These are phyloP conservation scores for Suhomyces xylopsoci DNA, from an alignment of 805 yeast genomes.

Conservation along the genomic window DNA sequence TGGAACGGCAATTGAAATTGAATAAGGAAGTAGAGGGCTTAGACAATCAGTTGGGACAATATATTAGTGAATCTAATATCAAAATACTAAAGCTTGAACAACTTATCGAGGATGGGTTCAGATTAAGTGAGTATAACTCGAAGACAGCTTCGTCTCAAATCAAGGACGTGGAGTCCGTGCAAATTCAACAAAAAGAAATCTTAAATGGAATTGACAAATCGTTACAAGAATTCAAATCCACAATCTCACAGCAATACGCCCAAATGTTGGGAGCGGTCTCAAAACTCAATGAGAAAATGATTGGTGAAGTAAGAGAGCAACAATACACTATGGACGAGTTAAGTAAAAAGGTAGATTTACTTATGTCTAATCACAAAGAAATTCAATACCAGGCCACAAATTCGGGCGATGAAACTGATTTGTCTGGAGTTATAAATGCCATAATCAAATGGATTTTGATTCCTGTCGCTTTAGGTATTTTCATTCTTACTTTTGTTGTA, in stretches of 20 bases:
- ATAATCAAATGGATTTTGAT: slow-evolving; percentile 40
- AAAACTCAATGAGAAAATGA: slow-evolving; percentile 32
- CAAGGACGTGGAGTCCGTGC: slow-evolving; percentile 16
- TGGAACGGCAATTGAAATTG: slow-evolving; percentile 5
- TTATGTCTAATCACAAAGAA: slow-evolving; percentile 40
- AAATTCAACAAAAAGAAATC: slow-evolving; percentile 15
- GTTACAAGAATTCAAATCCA: slow-evolving; percentile 23
- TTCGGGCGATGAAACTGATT: slow-evolving; percentile 7
- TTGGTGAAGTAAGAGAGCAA: slow-evolving; percentile 42
- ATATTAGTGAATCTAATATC: slow-evolving; percentile 8
- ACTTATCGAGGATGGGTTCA: not conserved
- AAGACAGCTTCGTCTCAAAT: slow-evolving; percentile 11
- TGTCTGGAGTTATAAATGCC: slow-evolving; percentile 17
- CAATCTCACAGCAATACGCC: slow-evolving; percentile 28
- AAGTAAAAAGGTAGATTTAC: slow-evolving; percentile 36
- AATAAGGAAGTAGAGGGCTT: not conserved
- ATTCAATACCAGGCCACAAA: slow-evolving; percentile 22
- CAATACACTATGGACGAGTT: slow-evolving; percentile 33
- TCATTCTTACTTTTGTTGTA: slow-evolving; percentile 44
- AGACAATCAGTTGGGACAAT: not conserved
- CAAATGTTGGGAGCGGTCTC: slow-evolving; percentile 31
- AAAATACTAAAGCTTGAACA: slow-evolving; percentile 8
- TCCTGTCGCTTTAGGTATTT: slow-evolving; percentile 38
- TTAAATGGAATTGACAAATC: slow-evolving; percentile 17
- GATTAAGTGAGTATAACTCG: slow-evolving; percentile 1